Conservation (phyloP, 2,329 filamentous ascomycete genomes). For the Helotiales sp. region DNA sequence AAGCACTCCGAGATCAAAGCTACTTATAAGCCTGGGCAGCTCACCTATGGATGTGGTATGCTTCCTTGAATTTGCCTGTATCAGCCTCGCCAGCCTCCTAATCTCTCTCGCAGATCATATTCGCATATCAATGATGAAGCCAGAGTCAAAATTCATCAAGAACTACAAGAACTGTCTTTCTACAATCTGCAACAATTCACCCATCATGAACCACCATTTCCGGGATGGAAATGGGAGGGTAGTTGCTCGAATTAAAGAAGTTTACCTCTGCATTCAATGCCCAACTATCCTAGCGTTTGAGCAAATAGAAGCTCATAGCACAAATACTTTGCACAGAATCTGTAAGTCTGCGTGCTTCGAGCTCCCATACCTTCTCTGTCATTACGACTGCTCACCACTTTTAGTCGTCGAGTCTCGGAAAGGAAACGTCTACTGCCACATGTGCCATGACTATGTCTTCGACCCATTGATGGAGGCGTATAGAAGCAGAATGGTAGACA, state of each 20-base stretch:
- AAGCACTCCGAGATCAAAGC: constrained; percentile 53
- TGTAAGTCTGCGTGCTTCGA: constrained; percentile 50
- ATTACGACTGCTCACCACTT: background rate
- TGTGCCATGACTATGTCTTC: constrained; percentile 81
- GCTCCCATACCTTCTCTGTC: background rate
- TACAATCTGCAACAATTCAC: constrained; percentile 67
- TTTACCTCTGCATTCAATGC: constrained; percentile 74
- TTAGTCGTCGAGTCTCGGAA: constrained; percentile 76
- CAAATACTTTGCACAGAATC: constrained; percentile 70
- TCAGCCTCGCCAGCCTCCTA: constrained; percentile 13
- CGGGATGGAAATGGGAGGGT: constrained; percentile 56
- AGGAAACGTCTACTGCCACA: constrained; percentile 75
- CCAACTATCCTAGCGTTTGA: constrained; percentile 66
- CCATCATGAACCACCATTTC: constrained; percentile 64
- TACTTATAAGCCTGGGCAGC: constrained; percentile 53
- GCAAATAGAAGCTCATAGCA: constrained; percentile 65
- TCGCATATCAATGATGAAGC: constrained; percentile 60
- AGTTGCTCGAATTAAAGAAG: constrained; percentile 63
- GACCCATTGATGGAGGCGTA: constrained; percentile 78
- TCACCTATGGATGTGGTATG: constrained; percentile 66
- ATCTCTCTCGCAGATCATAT: constrained; percentile 61
- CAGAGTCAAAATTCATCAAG: constrained; percentile 23
- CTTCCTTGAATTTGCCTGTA: constrained; percentile 9
- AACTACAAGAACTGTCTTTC: constrained; percentile 71
- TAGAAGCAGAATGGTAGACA: constrained; percentile 67